Base-by-base conservation (phyloP, 257 asterid genomes). In the Solanum bulbocastanum region DNA sequence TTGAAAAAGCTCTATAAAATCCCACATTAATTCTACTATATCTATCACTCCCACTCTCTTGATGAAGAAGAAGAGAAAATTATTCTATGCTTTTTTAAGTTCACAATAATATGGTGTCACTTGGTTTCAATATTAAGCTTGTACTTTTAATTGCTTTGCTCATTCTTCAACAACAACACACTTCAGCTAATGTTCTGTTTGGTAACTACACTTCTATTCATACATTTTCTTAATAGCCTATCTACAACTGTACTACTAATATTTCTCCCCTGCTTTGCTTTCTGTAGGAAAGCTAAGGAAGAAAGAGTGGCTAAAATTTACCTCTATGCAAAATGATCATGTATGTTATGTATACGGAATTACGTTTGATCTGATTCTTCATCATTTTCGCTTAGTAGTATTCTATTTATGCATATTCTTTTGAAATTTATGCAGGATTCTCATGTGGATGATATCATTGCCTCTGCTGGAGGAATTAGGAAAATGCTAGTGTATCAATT, bases 1-100 rank as follows among this genome's bases (percentile, higher is more conserved):
- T 36, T 36, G 8, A 40, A 40, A 39, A 39, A 39, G 7, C 92
- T 93, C 93, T 93, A 93, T 93, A 95, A 90, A 94, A 87, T n/a
- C 90, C 92, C 90, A 89, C 81, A 25, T 32, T 71, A 9, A 58
- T 58, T 58, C 68, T 90, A 32, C 85, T 58, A 36, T 32, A 14
- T 8, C 58, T n/a, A 25, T 10, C 52, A 33, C 40, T 86, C 89
- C 86, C 88, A 74, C 92, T 90, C 49, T 83, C 58, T 88, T 27
- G 69, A 86, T 35, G 71, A 36, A 44, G 87, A 84, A 52, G 85
- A 88, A 85, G 30, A 86, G 73, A 81, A 85, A 85, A 49, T 22
- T 39, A 36, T 36, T 56, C 25, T 36, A 73, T 73, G 49, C 10
- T 1, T 73, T 36, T 22, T 36, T 36, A 37, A 74, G 49, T 73